Evolutionary conservation across 1,284 basidiomycete species (phyloP).

Genomic region (Ustilago cynodontis): DNA sequence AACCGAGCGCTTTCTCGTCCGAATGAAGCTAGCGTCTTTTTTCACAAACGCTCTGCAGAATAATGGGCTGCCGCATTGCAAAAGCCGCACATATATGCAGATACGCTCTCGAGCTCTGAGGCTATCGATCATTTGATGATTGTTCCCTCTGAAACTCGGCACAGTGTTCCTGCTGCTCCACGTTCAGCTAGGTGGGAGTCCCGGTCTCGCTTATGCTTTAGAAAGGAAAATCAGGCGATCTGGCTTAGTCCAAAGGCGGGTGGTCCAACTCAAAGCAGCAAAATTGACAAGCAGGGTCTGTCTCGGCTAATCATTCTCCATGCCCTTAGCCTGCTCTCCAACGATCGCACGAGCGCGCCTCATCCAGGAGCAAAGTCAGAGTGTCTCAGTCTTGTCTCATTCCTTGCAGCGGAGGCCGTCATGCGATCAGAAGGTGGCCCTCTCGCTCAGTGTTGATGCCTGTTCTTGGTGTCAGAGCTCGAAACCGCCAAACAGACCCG

Average conservation of each 20-base stretch:
- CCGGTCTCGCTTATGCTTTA: too few species aligned
- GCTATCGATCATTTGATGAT: too few species aligned
- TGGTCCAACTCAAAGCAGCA: background rate
- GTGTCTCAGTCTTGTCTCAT: constrained; percentile 1
- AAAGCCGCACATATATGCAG: background rate
- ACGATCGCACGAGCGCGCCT: background rate
- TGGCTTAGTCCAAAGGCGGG: background rate
- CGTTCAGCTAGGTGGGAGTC: too few species aligned
- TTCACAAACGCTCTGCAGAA: too few species aligned
- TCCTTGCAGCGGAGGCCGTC: background rate
- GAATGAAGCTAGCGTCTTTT: too few species aligned
- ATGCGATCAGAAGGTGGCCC: background rate
- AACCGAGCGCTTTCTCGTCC: too few species aligned
- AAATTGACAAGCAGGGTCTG: background rate
- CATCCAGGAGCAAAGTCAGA: background rate
- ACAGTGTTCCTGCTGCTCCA: too few species aligned
- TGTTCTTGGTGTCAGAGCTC: background rate
- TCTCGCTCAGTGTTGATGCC: background rate
- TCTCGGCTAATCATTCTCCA: background rate
- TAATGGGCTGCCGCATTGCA: background rate
- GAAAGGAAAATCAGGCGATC: too few species aligned
- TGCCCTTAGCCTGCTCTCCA: background rate
- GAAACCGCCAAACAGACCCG: constrained; percentile 17
- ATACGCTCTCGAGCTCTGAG: too few species aligned
- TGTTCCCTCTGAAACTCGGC: background rate